Base-by-base conservation (phyloP, 371 early-diverging fungal genomes). In the Mortierella polycephala region DNA sequence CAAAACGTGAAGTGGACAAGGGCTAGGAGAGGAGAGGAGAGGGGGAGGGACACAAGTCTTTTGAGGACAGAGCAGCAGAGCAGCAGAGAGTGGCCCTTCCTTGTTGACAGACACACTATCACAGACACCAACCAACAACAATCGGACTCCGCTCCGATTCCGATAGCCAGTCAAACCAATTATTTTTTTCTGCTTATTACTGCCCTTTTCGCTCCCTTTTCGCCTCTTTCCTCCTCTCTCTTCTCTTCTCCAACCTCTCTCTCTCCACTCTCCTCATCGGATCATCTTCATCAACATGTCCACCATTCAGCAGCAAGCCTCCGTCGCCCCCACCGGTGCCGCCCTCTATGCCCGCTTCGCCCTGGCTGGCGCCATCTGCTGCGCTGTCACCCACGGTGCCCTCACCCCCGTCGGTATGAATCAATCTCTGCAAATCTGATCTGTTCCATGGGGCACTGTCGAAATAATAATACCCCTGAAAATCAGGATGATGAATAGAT, bases 321-420 rank as follows among this genome's bases (percentile, higher is more conserved):
- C 83, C 62, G 72, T 83, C 54, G 83, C 86, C 64, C 88, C 88
- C 70, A 85, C 90, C 65, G 92, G 92, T 71, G 85, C 83, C 60
- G 74, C 75, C 73, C 86, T 92, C 47, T 92, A 92, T 61, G 86
- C 90, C 57, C 90, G 92, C 81, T 92, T 90, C 82, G 92, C 92
- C 60, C 84, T 91, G 70, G 91, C 92, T 56, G 92, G 92, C 83
- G 91, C 91, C 67, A 67, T 90, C 69, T 90, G 92, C 85, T 92
- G 92, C 81, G 69, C 84, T 77, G 83, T 92, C 82, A 92, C 92
- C 79, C 92, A 92, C 85, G 91, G 91, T 85, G 91, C 88, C 71
- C 86, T 90, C 64, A 72, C 79, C 73, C 79, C 79, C 59, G 79
- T 77, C 57, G 79, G 76, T 75, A 75, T 66, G 75, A 13, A 50